These are phyloP conservation scores for Diplodia corticola DNA, from an alignment of 2,329 filamentous ascomycete species.

Conservation along the genomic window DNA sequence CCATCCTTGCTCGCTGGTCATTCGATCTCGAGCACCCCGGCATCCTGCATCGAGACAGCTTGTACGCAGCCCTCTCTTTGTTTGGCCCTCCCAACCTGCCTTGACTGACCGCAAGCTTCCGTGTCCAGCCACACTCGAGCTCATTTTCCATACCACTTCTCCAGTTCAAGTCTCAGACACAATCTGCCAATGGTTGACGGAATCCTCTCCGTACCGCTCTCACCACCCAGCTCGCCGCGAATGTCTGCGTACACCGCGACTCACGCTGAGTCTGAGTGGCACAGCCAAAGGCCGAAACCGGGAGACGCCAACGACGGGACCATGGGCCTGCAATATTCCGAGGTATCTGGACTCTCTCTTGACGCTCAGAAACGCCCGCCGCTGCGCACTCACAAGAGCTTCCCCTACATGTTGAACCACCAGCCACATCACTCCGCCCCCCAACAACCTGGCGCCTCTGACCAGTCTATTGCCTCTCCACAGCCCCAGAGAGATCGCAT, in stretches of 20 bases:
- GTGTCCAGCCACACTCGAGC: conserved; percentile 13
- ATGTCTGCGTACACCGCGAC: conserved; percentile 51
- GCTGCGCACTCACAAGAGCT: conserved; percentile 47
- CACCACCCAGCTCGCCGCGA: conserved; percentile 52
- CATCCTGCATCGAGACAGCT: conserved; percentile 20
- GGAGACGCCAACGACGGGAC: conserved; percentile 39
- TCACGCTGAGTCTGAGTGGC: conserved; percentile 47
- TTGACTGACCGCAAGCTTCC: conserved; percentile 20
- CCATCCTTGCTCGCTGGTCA: conserved; percentile 22
- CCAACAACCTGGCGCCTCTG: conserved; percentile 30
- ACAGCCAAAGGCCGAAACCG: conserved; percentile 39
- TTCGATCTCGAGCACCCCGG: conserved; percentile 23
- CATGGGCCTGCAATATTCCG: conserved; percentile 42
- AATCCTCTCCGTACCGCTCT: conserved; percentile 49
- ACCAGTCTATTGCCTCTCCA: conserved; percentile 28
- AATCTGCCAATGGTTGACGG: conserved; percentile 43
- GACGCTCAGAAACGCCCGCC: conserved; percentile 40
- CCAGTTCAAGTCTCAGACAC: background rate
- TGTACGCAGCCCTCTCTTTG: conserved; percentile 17
- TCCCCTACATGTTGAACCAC: conserved; percentile 44
- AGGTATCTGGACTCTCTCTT: conserved; percentile 38
- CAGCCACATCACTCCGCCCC: conserved; percentile 36
- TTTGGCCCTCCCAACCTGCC: conserved; percentile 17
- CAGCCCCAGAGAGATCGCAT: conserved; percentile 32
- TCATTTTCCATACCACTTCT: conserved; percentile 11